Conservation (phyloP, 257 asterid genomes). For the Salvia hispanica region DNA sequence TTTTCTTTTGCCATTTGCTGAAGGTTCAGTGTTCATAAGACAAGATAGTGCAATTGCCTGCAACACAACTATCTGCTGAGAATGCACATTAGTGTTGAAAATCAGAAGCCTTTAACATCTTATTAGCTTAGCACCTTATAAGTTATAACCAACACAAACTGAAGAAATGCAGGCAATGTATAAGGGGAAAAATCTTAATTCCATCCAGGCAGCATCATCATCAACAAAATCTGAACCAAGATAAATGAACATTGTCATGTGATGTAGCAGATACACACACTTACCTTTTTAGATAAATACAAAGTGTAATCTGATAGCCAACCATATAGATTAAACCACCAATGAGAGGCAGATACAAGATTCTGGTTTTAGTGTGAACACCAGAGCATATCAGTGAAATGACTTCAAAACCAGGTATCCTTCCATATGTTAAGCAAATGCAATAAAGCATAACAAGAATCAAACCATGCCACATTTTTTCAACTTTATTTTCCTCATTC, state of each 20-base stretch:
- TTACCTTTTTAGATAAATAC: neutral
- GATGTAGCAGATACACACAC: neutral
- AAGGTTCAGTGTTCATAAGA: too few relatives aligned
- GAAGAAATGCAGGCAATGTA: too few relatives aligned
- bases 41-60: too few relatives aligned
- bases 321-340: too few relatives aligned
- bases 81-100: too few relatives aligned
- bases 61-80: too few relatives aligned
- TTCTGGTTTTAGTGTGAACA: neutral
- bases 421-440: neutral
- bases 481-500: neutral
- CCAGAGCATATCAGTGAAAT: neutral
- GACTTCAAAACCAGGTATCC: constrained; percentile 5
- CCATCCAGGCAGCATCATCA: constrained; percentile 71
- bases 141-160: too few relatives aligned
- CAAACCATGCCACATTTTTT: neutral
- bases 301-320: too few relatives aligned
- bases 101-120: too few relatives aligned
- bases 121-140: too few relatives aligned
- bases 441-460: constrained; percentile 9
- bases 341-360: too few relatives aligned
- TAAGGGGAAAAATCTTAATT: constrained; percentile 46
- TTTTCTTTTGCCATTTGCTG: too few relatives aligned
- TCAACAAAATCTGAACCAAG: constrained; percentile 60
- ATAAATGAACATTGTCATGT: constrained; percentile 16